These are phyloP conservation scores for Epithele typhae DNA, from an alignment of 768 basidiomycete genomes.

Conservation along the genomic window DNA sequence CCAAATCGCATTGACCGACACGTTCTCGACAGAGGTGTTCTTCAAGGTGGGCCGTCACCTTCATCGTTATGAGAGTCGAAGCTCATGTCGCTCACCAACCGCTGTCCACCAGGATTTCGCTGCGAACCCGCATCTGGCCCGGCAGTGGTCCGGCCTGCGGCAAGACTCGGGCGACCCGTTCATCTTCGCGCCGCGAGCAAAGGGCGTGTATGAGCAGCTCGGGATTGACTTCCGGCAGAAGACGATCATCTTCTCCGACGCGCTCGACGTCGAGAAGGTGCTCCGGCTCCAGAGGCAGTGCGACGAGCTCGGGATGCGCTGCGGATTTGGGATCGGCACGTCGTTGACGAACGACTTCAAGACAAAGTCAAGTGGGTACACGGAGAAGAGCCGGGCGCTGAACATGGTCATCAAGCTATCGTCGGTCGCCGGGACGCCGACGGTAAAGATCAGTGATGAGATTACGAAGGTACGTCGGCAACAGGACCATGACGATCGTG, in stretches of 20 bases:
- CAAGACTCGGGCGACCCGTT: slow-evolving; percentile 95
- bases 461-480: slow-evolving; percentile 57
- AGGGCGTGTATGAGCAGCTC: slow-evolving; percentile 63
- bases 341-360: slow-evolving; percentile 87
- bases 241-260: slow-evolving; percentile 81
- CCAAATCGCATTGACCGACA: slow-evolving; percentile 88
- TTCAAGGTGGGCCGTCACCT: slow-evolving; percentile 68
- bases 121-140: slow-evolving; percentile 52
- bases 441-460: slow-evolving; percentile 95
- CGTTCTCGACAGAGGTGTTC: slow-evolving; percentile 85
- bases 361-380: slow-evolving; percentile 36
- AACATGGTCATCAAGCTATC: slow-evolving; percentile 96
- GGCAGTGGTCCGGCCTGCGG: slow-evolving; percentile 76
- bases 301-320: slow-evolving; percentile 64
- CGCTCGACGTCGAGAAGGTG: slow-evolving; percentile 67
- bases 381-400: slow-evolving; percentile 70
- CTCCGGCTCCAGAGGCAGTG: slow-evolving; percentile 67
- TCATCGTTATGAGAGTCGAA: no score
- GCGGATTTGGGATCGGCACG: slow-evolving; percentile 92
- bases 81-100: background rate
- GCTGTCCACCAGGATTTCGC: slow-evolving; percentile 50
- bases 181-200: slow-evolving; percentile 70
- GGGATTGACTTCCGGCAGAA: slow-evolving; percentile 66
- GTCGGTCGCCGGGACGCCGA: slow-evolving; percentile 65
- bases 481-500: background rate